Percentiles rank a stretch among this genome's conserved stretches.
These are phyloP conservation scores for Cryptococcus sp. DNA, from an alignment of 1,284 basidiomycete genomes.

Conservation along the genomic window DNA sequence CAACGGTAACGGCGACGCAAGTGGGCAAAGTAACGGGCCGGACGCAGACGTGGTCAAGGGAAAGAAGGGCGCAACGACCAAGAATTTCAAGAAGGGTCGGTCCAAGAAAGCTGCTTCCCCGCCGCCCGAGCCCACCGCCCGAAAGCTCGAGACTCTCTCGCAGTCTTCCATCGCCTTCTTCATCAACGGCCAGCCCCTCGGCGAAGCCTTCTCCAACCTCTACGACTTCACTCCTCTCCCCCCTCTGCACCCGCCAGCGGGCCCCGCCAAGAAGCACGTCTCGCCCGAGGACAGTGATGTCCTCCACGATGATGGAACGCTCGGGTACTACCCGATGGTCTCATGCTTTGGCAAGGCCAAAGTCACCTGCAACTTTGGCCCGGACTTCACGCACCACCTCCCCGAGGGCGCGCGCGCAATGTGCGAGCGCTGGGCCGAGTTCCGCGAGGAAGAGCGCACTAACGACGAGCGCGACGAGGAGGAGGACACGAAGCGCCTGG, in stretches of 20 bases:
- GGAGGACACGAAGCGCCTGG: slow-evolving; percentile 21
- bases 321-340: slow-evolving; percentile 94
- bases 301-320: slow-evolving; percentile 84
- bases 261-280: slow-evolving; percentile 57
- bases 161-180: slow-evolving; percentile 84
- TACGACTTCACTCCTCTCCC: slow-evolving; percentile 89
- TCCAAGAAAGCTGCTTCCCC: neutral
- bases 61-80: slow-evolving; percentile 32
- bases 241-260: slow-evolving; percentile 41
- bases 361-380: slow-evolving; percentile 81
- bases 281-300: slow-evolving; percentile 65
- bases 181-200: slow-evolving; percentile 84
- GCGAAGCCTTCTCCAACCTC: slow-evolving; percentile 79
- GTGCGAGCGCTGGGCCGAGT: slow-evolving; percentile 42
- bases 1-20: slow-evolving; percentile 49
- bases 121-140: neutral
- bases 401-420: slow-evolving; percentile 23
- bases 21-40: slow-evolving; percentile 30
- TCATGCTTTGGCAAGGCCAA: slow-evolving; percentile 89
- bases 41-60: slow-evolving; percentile 9
- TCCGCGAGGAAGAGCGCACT: slow-evolving; percentile 34
- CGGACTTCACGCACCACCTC: slow-evolving; percentile 75
- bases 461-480: slow-evolving; percentile 46
- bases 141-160: slow-evolving; percentile 61
- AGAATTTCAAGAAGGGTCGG: slow-evolving; percentile 49